These are phyloP conservation scores for Backusella tuberculispora DNA, from an alignment of 192 early-diverging fungal species.

Conservation along the genomic window DNA sequence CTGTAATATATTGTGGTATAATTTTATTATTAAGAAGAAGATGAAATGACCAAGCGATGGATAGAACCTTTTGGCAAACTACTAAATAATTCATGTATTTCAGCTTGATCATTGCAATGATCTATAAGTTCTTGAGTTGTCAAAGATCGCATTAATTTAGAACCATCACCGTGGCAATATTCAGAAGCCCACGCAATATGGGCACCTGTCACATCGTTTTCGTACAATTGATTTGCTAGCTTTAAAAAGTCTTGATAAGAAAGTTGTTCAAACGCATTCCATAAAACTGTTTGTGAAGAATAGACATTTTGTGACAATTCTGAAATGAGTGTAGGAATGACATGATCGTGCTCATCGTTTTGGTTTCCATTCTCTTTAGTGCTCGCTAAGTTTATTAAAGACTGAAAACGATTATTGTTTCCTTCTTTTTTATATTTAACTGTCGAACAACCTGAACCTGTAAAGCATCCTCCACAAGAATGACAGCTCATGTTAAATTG, in stretches of 20 bases:
- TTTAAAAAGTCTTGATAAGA: conserved; percentile 24
- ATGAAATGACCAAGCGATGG: background rate
- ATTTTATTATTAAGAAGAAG: background rate
- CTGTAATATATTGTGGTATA: background rate
- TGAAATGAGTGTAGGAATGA: conserved; percentile 28
- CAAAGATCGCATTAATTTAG: background rate
- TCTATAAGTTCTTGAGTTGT: conserved; percentile 21
- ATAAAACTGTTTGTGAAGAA: conserved; percentile 33
- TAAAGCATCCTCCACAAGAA: conserved; percentile 35
- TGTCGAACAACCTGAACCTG: conserved; percentile 25
- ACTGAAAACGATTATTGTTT: background rate
- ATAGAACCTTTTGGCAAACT: conserved; percentile 6
- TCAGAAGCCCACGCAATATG: conserved; percentile 36
- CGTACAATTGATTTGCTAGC: conserved; percentile 2
- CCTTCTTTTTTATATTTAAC: conserved; percentile 5
- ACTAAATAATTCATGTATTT: conserved; percentile 35
- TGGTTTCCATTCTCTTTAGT: background rate
- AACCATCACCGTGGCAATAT: conserved; percentile 16
- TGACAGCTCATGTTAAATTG: conserved; percentile 28
- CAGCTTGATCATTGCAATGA: conserved; percentile 31
- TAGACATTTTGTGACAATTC: conserved; percentile 28
- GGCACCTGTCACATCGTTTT: conserved; percentile 11
- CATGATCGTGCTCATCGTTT: conserved; percentile 24
- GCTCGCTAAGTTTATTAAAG: conserved; percentile 13
- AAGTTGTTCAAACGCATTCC: conserved; percentile 15